These are phyloP conservation scores for Sporisorium scitamineum DNA, from an alignment of 1,284 basidiomycete species.

Conservation along the genomic window DNA sequence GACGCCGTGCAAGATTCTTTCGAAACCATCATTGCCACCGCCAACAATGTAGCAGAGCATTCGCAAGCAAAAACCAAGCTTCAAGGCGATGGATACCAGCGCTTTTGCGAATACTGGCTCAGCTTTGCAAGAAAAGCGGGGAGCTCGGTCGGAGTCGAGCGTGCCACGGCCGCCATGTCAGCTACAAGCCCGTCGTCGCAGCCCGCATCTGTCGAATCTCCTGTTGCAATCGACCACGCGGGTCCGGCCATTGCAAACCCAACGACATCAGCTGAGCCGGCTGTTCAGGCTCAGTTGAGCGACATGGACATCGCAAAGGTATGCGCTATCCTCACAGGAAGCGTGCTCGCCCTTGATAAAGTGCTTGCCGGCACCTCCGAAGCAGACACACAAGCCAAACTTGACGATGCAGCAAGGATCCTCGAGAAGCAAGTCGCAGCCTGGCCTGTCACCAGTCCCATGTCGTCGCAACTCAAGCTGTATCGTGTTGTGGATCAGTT, in stretches of 20 bases:
- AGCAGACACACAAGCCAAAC: conserved; percentile 23
- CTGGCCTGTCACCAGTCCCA: conserved; percentile 28
- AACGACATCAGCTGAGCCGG: background rate
- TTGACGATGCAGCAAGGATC: conserved; percentile 24
- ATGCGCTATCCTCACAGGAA: conserved; percentile 29
- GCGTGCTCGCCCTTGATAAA: conserved; percentile 43
- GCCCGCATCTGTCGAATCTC: background rate
- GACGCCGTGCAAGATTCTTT: conserved; percentile 37
- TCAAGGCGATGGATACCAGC: conserved; percentile 33
- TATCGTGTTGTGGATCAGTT: conserved; percentile 49
- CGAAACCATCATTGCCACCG: conserved; percentile 34
- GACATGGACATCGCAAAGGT: conserved; percentile 25
- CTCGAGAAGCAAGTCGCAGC: conserved; percentile 7
- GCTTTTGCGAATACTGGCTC: conserved; percentile 54
- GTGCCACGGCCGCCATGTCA: conserved; percentile 35
- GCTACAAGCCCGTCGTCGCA: background rate
- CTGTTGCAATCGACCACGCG: background rate
- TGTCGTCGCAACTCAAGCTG: conserved; percentile 40
- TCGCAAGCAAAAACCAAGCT: conserved; percentile 16
- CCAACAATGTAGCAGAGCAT: conserved; percentile 17
- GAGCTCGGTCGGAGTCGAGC: conserved; percentile 33
- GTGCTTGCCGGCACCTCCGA: conserved; percentile 25
- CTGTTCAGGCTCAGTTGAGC: background rate
- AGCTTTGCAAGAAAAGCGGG: conserved; percentile 43
- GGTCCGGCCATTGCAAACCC: background rate